Evolutionary conservation across 2,329 filamentous ascomycete species (phyloP).

Genomic region (Epichloe typhina): DNA sequence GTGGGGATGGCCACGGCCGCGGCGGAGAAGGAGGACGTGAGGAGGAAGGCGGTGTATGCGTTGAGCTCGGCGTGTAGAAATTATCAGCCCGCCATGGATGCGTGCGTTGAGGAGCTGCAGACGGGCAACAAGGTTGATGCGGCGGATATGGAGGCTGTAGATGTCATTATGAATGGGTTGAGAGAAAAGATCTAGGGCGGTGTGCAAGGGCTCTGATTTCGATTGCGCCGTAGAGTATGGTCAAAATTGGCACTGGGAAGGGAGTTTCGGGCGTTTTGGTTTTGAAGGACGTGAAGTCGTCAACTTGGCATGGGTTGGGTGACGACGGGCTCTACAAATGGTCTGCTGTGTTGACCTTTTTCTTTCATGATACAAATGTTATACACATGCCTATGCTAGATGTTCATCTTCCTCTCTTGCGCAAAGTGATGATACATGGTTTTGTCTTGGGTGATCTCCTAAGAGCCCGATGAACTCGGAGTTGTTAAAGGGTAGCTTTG

Average conservation of each 20-base stretch:
- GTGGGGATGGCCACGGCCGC: constrained; percentile 41
- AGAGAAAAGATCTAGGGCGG: constrained; percentile 35
- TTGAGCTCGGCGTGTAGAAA: constrained; percentile 79
- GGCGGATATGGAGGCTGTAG: constrained; percentile 74
- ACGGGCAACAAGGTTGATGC: constrained; percentile 58
- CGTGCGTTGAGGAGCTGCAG: constrained; percentile 49
- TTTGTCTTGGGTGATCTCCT: background rate
- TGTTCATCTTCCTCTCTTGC: background rate
- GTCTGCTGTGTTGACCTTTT: background rate
- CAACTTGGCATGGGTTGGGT: background rate
- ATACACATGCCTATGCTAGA: constrained; percentile 17
- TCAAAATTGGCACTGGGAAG: constrained; percentile 17
- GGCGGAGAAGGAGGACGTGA: constrained; percentile 41
- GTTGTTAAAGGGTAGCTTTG: constrained; percentile 37
- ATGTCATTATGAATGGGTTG: constrained; percentile 57
- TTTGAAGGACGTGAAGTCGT: background rate
- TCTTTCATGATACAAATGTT: constrained; percentile 20
- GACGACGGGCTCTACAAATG: background rate
- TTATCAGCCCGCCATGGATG: constrained; percentile 71
- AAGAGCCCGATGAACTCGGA: background rate
- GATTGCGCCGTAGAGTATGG: too few species aligned
- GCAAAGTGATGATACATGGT: background rate
- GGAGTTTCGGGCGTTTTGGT: constrained; percentile 18
- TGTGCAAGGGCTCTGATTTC: background rate
- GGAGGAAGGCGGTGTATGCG: constrained; percentile 81